A percentile compares a stretch with the other conserved stretches of the same genome.
phyloP scores from a whole-genome alignment of 2,329 filamentous ascomycete genomes.

The Monosporascus sp. region DNA sequence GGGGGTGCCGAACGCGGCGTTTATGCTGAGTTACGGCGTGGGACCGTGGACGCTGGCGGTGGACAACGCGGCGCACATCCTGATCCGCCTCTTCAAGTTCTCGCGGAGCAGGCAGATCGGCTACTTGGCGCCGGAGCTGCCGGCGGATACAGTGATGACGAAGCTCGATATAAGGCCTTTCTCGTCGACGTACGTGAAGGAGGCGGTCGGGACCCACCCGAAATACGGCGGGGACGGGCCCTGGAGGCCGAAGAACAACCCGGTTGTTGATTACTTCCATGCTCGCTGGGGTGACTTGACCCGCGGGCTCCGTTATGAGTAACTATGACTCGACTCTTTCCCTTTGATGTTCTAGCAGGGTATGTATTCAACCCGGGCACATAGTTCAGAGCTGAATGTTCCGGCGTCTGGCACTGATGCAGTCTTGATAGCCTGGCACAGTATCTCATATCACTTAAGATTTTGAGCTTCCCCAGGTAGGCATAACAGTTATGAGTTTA shows the following conservation, averaged over 20 bases:
- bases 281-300: conserved; percentile 9
- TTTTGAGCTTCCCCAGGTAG: no score
- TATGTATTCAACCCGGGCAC: no score
- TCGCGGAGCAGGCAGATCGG: conserved; percentile 40
- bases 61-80: conserved; percentile 45
- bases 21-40: conserved; percentile 56
- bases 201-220: conserved; percentile 1
- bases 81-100: conserved; percentile 43
- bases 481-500: no score
- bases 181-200: conserved; percentile 5
- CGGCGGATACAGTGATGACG: conserved; percentile 14
- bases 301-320: conserved; percentile 1
- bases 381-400: no score
- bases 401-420: no score
- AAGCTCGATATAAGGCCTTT: conserved; percentile 11
- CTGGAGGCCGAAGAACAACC: conserved; percentile 5
- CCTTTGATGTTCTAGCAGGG: no score
- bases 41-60: conserved; percentile 58
- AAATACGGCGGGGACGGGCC: conserved; percentile 4
- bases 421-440: no score
- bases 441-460: no score
- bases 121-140: conserved; percentile 38
- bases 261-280: conserved; percentile 4
- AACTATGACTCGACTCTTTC: no score
- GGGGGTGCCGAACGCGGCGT: conserved; percentile 54